A percentile compares a stretch with the other conserved stretches of the same genome.
Evolutionary conservation across 495 filamentous ascomycete species (phyloP).

Genomic region (Niebla homalea): DNA sequence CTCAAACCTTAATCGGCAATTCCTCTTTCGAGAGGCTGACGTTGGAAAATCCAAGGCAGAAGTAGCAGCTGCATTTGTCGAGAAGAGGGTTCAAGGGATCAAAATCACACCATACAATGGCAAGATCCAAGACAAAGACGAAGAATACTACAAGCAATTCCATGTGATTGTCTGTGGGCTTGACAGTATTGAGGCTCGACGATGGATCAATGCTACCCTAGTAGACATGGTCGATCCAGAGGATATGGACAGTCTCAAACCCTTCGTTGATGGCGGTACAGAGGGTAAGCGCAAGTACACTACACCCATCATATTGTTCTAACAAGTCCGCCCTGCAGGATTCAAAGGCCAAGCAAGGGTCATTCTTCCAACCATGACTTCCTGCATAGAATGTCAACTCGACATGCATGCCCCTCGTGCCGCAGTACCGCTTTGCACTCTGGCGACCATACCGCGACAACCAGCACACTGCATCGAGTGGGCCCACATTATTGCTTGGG

Average conservation of each 20-base stretch:
- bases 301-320: neutral
- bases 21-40: slow-evolving; percentile 84
- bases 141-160: slow-evolving; percentile 98
- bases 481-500: slow-evolving; percentile 85
- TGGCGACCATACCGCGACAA: slow-evolving; percentile 92
- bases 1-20: slow-evolving; percentile 95
- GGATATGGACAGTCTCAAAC: slow-evolving; percentile 70
- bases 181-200: slow-evolving; percentile 89
- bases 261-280: slow-evolving; percentile 90
- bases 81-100: slow-evolving; percentile 75
- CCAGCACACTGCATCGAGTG: slow-evolving; percentile 98
- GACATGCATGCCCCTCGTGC: slow-evolving; percentile 94
- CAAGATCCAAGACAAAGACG: slow-evolving; percentile 93
- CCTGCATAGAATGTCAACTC: slow-evolving; percentile 95
- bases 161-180: slow-evolving; percentile 88
- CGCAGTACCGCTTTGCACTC: slow-evolving; percentile 89
- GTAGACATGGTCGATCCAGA: slow-evolving; percentile 77
- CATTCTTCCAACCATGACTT: slow-evolving; percentile 79
- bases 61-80: slow-evolving; percentile 82
- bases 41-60: slow-evolving; percentile 92
- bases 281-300: slow-evolving; percentile 46
- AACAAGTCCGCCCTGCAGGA: slow-evolving; percentile 29
- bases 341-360: slow-evolving; percentile 97
- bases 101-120: slow-evolving; percentile 86
- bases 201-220: slow-evolving; percentile 95